These are phyloP conservation scores for Glaciozyma martinii DNA, from an alignment of 768 basidiomycete species.

Conservation along the genomic window DNA sequence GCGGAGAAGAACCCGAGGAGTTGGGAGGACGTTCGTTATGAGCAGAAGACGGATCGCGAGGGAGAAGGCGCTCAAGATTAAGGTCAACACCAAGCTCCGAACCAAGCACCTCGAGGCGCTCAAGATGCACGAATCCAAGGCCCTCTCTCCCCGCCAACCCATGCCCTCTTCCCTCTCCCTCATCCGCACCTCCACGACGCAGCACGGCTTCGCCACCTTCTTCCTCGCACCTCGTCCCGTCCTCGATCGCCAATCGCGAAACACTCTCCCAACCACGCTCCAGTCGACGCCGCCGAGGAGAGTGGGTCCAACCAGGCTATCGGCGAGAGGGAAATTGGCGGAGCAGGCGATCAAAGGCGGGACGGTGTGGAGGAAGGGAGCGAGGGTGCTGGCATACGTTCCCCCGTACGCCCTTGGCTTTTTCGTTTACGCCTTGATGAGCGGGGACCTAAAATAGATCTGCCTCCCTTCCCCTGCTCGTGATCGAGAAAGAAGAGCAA, in stretches of 20 bases:
- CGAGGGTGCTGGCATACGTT: background rate
- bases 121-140: no score
- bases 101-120: background rate
- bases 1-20: background rate
- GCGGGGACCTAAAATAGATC: background rate
- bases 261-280: background rate
- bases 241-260: background rate
- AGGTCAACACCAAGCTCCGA: background rate
- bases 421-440: background rate
- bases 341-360: background rate
- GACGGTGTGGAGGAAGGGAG: background rate
- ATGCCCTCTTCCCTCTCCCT: background rate
- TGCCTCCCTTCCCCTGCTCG: no score
- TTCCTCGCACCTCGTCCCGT: background rate
- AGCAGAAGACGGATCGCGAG: background rate
- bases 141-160: background rate
- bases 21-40: slow-evolving; percentile 7
- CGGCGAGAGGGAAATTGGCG: background rate
- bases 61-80: background rate
- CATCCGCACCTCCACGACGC: background rate
- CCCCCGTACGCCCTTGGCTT: background rate
- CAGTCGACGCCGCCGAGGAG: background rate
- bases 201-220: background rate
- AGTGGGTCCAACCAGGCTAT: background rate
- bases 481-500: no score